Evolutionary conservation across 2,329 filamentous ascomycete genomes (phyloP).

Genomic region (Camptophora hylomeconis): DNA sequence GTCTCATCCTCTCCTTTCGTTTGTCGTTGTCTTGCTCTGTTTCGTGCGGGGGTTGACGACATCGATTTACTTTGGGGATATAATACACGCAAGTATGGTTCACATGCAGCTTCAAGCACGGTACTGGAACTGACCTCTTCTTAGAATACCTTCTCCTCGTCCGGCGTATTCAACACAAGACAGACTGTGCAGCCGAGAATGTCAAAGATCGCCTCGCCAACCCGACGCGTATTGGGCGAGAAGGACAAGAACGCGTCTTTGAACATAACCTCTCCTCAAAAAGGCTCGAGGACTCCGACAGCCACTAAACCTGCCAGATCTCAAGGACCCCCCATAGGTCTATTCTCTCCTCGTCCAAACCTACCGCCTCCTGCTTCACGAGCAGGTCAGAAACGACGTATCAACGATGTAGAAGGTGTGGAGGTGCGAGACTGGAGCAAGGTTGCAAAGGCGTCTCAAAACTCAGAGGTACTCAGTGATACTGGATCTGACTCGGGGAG

Average conservation of each 20-base stretch:
- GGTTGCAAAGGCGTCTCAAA: slow-evolving; percentile 7
- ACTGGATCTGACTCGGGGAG: slow-evolving; percentile 5
- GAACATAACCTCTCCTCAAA: slow-evolving; percentile 7
- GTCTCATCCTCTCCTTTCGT: no score
- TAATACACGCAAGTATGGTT: no score
- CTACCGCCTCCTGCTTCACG: not conserved
- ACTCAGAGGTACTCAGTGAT: slow-evolving; percentile 10
- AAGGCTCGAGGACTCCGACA: not conserved
- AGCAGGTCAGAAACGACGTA: slow-evolving; percentile 15
- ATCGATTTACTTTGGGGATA: no score
- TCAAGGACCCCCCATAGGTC: slow-evolving; percentile 3
- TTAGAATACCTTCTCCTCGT: no score
- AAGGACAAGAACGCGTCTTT: slow-evolving; percentile 16
- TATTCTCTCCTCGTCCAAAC: slow-evolving; percentile 2
- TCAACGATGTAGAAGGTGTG: slow-evolving; percentile 9
- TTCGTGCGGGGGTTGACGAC: no score
- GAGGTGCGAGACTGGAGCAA: slow-evolving; percentile 6
- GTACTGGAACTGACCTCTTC: no score
- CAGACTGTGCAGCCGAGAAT: no score
- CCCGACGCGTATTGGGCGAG: slow-evolving; percentile 15
- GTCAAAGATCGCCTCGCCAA: slow-evolving; percentile 8
- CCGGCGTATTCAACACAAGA: no score
- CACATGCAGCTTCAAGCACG: no score
- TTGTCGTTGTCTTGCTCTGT: no score
- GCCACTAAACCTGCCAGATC: slow-evolving; percentile 1